These are phyloP conservation scores for Balakata baccata DNA, from an alignment of 345 rosid species.

Conservation along the genomic window DNA sequence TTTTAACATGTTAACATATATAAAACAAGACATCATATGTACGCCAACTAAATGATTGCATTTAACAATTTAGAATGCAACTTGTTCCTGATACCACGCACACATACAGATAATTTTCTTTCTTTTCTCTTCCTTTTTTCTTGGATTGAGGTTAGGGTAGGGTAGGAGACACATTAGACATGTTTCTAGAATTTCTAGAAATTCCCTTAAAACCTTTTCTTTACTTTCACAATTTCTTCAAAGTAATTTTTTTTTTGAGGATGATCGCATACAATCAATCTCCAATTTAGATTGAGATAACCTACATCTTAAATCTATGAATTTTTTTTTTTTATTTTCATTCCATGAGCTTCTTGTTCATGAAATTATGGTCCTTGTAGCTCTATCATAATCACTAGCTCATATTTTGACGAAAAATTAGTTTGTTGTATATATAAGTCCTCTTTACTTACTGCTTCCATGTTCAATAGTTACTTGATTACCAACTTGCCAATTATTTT, in stretches of 20 bases:
- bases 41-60: background rate
- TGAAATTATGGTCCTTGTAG: background rate
- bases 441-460: background rate
- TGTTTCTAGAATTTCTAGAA: too few relatives aligned
- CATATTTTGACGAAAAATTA: too few relatives aligned
- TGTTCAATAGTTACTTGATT: background rate
- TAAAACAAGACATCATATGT: conserved; percentile 21
- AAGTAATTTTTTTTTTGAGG: too few relatives aligned
- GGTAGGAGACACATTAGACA: too few relatives aligned
- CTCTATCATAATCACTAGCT: background rate
- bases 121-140: too few relatives aligned
- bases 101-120: background rate
- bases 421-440: too few relatives aligned
- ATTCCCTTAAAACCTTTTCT: too few relatives aligned
- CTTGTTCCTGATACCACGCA: background rate
- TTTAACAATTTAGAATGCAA: background rate
- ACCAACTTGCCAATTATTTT: background rate
- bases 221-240: too few relatives aligned
- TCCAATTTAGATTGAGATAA: too few relatives aligned
- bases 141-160: too few relatives aligned
- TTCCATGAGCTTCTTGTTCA: background rate
- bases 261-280: background rate
- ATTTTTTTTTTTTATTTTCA: too few relatives aligned
- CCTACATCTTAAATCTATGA: too few relatives aligned
- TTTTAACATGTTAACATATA: background rate